Conservation (phyloP, 177 flowering plant species). For the Vitis hybrid region DNA sequence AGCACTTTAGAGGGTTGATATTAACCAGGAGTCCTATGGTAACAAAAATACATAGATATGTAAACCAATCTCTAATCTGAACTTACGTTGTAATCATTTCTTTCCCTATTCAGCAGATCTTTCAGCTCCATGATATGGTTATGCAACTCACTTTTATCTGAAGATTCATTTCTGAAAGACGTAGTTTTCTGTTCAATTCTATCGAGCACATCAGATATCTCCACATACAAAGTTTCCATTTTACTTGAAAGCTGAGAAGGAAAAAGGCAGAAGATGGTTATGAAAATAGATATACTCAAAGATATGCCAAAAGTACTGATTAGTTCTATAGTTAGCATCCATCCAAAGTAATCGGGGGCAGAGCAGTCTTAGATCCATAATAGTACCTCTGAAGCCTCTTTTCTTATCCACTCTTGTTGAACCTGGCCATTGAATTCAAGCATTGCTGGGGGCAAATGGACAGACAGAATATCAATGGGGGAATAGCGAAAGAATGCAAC, state of each 20-base stretch:
- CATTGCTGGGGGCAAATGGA: constrained; percentile 72
- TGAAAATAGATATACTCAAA: background rate
- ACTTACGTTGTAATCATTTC: constrained; percentile 66
- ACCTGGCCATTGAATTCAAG: constrained; percentile 55
- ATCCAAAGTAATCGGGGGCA: background rate
- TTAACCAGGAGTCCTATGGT: background rate
- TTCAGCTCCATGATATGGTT: constrained; percentile 59
- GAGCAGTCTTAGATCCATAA: background rate
- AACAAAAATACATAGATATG: background rate
- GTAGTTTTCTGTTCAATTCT: constrained; percentile 49
- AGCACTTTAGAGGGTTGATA: background rate
- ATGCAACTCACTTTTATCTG: constrained; percentile 41
- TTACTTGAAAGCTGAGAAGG: constrained; percentile 54
- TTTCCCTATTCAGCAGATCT: constrained; percentile 56
- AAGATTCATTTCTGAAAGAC: constrained; percentile 30
- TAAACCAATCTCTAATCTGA: background rate
- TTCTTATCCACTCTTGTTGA: constrained; percentile 63
- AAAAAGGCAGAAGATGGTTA: constrained; percentile 4
- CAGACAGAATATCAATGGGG: constrained; percentile 83
- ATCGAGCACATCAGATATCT: constrained; percentile 57
- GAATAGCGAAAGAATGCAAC: constrained; percentile 92
- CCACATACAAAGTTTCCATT: constrained; percentile 56
- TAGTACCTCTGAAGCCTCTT: constrained; percentile 73
- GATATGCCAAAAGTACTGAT: background rate
- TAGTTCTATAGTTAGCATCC: background rate